Conservation (phyloP, 768 basidiomycete genomes). For the Mycena filopes region DNA sequence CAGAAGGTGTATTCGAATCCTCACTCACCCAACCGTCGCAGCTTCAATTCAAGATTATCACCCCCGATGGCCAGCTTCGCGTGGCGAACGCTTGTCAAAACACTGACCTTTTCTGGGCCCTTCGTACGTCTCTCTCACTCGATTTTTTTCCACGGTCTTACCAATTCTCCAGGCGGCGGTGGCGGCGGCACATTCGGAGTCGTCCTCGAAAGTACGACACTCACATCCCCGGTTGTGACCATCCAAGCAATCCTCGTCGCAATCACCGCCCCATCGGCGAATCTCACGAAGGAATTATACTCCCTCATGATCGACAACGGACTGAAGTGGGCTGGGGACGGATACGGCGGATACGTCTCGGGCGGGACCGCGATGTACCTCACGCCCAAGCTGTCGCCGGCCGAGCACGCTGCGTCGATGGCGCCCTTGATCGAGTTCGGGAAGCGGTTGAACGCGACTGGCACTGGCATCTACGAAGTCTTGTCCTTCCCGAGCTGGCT, state of each 20-base stretch:
- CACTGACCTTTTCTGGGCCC: constrained; percentile 50
- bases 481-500: constrained; percentile 36
- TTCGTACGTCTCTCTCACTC: too few species aligned
- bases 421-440: constrained; percentile 33
- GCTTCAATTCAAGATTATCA: constrained; percentile 49
- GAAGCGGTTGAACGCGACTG: constrained; percentile 11
- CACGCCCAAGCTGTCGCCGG: constrained; percentile 40
- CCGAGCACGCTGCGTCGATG: constrained; percentile 42
- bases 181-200: constrained; percentile 39
- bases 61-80: constrained; percentile 47
- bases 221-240: constrained; percentile 32
- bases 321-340: constrained; percentile 39
- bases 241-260: constrained; percentile 28
- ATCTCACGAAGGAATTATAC: constrained; percentile 32
- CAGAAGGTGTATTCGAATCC: neutral
- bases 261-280: constrained; percentile 14
- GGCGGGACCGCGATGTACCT: constrained; percentile 38
- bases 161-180: constrained; percentile 30
- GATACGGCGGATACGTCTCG: constrained; percentile 26
- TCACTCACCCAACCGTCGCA: neutral
- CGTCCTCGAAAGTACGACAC: constrained; percentile 32
- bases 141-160: too few species aligned
- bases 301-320: constrained; percentile 35
- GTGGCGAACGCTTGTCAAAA: constrained; percentile 48
- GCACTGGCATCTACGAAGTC: neutral